A percentile compares a stretch with the other conserved stretches of the same genome.
phyloP scores from a whole-genome alignment of 768 basidiomycete genomes.

The Kwoniella sp. region DNA sequence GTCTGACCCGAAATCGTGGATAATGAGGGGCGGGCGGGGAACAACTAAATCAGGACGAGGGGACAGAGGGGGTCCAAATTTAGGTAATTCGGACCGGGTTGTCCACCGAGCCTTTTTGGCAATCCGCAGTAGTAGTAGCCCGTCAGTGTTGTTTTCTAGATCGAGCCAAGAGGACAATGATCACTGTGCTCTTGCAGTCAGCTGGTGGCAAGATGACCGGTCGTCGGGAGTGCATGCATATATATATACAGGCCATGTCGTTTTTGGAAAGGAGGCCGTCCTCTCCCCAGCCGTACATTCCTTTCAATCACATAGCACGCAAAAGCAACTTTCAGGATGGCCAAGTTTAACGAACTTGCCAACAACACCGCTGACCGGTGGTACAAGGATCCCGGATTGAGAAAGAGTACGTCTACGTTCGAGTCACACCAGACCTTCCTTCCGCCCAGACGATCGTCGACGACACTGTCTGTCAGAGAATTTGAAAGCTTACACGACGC shows the following conservation, averaged over 20 bases:
- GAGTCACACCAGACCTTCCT: no score
- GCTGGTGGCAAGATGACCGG: no score
- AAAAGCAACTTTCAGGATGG: not conserved
- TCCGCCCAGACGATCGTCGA: no score
- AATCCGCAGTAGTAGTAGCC: no score
- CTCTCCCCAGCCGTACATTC: no score
- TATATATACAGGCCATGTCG: no score
- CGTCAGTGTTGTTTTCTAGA: no score
- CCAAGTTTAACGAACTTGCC: constrained; percentile 26
- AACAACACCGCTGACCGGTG: constrained; percentile 33
- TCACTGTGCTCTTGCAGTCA: no score
- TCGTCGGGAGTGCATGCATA: no score
- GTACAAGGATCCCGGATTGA: constrained; percentile 35
- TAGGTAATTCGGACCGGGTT: not conserved
- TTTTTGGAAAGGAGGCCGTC: no score
- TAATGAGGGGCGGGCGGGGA: not conserved
- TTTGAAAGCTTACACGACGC: not conserved
- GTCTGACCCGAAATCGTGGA: not conserved
- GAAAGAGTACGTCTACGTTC: constrained; percentile 9
- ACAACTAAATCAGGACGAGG: not conserved
- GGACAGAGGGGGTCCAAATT: not conserved
- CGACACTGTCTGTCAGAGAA: no score
- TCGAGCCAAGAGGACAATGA: no score
- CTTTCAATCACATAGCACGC: not conserved
- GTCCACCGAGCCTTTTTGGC: not conserved